Evolutionary conservation across 768 basidiomycete genomes (phyloP), one percentile per base, ranked within the genome.

Genomic region (Psilocybe azurescens): DNA sequence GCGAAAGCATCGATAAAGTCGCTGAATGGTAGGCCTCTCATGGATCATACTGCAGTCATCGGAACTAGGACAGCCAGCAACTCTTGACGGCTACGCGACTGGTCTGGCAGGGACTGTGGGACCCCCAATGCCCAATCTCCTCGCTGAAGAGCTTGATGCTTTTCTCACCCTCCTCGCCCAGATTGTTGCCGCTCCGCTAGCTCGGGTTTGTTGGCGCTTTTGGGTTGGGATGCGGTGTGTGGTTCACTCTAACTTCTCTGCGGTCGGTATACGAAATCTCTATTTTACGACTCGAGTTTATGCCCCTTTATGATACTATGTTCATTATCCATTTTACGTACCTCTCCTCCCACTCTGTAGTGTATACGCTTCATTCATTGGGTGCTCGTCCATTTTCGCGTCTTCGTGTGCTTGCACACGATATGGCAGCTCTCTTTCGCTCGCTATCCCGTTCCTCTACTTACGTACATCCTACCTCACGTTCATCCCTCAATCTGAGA

Each of bases 401-500:
- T 11, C 41, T 53, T 61, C 36, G 55, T 63, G 65, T 52, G 68
- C 68, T 67, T 65, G 65, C 68, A 60, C 60, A 57, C 55, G 58
- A 57, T 52, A 28, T 30, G 56, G 62, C 58, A 44, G 54, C 38
- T 47, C 32, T 38, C 30, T 28, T 28, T 59, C 53, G 56, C 54
- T 56, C 61, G 46, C 55, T 56, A 56, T 33, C 46, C 50, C 55
- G 33, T 54, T 56, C 56, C 51, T 61, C 64, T 65, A 59, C 65
- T 60, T 65, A 66, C 55, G 41, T 60, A 66, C 59, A 60, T 60
- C 60, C 61, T 65, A 60, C 58, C 61, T 67, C 61, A 68, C 62
- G 63, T 39, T 52, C 68, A 62, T 65, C 67, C 53, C 60, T 66
- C 66, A 70, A 68, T 72, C 67, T 71, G 72, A 74, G 69, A 72